Conservation (phyloP, 371 early-diverging fungal genomes). For the Apophysomyces sp. region DNA sequence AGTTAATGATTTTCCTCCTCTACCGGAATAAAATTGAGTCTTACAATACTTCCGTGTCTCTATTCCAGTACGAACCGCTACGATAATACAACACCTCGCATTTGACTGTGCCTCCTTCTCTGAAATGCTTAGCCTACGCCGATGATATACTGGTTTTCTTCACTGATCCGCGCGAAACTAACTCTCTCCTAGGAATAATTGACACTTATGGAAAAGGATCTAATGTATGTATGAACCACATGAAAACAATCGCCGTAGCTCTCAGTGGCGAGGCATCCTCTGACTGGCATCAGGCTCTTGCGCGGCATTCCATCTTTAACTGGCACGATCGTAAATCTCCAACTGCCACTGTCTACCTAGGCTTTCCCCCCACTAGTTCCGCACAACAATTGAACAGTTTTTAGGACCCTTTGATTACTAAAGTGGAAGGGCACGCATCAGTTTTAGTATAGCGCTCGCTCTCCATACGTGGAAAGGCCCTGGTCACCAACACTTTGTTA, state of each 20-base stretch:
- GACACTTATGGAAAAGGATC: constrained; percentile 9
- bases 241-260: constrained; percentile 19
- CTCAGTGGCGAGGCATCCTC: constrained; percentile 10
- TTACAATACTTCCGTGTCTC: no score
- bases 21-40: no score
- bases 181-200: constrained; percentile 5
- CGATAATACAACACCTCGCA: no score
- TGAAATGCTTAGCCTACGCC: constrained; percentile 19
- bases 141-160: constrained; percentile 23
- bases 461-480: no score
- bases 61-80: no score
- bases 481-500: no score
- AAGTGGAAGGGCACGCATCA: no score
- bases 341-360: constrained; percentile 12
- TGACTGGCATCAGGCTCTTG: background rate
- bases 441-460: no score
- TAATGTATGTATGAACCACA: constrained; percentile 18
- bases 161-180: background rate
- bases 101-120: background rate
- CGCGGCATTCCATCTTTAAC: background rate
- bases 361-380: constrained; percentile 16
- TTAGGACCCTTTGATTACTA: background rate
- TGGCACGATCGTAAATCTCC: constrained; percentile 15
- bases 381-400: constrained; percentile 10
- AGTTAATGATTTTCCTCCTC: no score